Evolutionary conservation across 345 rosid species (phyloP).

Genomic region (Rhodamnia rubescens): DNA sequence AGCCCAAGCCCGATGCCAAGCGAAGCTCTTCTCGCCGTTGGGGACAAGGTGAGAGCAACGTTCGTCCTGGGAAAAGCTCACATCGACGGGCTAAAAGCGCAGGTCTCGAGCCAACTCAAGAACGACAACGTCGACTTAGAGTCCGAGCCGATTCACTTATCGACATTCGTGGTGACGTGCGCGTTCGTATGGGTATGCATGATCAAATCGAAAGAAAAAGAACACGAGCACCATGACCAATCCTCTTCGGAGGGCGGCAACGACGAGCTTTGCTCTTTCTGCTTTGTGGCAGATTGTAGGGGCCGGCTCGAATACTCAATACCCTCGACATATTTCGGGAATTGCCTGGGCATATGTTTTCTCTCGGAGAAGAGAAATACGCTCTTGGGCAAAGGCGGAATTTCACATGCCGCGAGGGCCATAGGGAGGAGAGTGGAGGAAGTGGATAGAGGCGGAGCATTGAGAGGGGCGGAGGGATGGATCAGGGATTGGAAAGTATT

Average conservation of each 20-base stretch:
- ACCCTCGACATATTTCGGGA: constrained; percentile 22
- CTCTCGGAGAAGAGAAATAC: constrained; percentile 6
- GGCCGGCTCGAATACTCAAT: not conserved
- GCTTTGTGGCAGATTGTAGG: not conserved
- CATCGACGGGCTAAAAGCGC: constrained; percentile 8
- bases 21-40: not conserved
- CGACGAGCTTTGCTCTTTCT: not conserved
- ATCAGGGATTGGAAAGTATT: too few relatives aligned
- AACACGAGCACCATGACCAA: not conserved
- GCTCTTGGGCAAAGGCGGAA: constrained; percentile 14
- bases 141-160: not conserved
- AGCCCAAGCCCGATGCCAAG: not conserved
- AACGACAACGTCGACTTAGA: constrained; percentile 2
- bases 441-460: not conserved
- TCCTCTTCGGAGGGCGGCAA: not conserved
- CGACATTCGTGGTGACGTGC: not conserved
- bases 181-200: not conserved
- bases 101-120: not conserved
- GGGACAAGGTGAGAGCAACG: constrained; percentile 17
- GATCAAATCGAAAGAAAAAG: not conserved
- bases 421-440: constrained; percentile 15
- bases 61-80: constrained; percentile 7
- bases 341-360: constrained; percentile 12
- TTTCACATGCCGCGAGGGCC: constrained; percentile 17
- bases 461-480: constrained; percentile 15